phyloP scores from a whole-genome alignment of 2,329 filamentous ascomycete genomes.

The Trichoderma sp. region DNA sequence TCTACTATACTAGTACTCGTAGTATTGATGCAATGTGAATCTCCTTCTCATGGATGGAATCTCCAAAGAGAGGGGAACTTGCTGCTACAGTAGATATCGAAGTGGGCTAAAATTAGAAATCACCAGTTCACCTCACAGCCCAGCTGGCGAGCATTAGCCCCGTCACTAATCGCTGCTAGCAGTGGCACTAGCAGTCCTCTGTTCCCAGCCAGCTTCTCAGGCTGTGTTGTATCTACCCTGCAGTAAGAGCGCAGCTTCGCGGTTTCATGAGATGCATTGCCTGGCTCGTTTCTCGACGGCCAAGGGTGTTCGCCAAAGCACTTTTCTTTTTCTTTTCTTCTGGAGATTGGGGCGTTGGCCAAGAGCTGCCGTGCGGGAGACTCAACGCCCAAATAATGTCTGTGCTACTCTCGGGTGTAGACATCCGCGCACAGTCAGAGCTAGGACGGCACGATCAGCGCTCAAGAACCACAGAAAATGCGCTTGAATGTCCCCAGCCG shows the following conservation, averaged over 20 bases:
- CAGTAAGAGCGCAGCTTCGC: not conserved
- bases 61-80: not conserved
- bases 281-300: not conserved
- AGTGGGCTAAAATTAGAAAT: constrained; percentile 8
- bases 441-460: constrained; percentile 12
- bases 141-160: not conserved
- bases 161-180: not conserved
- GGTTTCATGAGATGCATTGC: not conserved
- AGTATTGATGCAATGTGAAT: not conserved
- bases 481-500: not conserved
- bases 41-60: not conserved
- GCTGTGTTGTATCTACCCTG: constrained; percentile 1
- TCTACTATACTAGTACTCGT: too few species aligned
- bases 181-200: not conserved
- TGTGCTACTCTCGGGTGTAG: not conserved
- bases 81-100: not conserved
- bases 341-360: not conserved
- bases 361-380: not conserved
- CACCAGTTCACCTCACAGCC: constrained; percentile 19
- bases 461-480: constrained; percentile 7
- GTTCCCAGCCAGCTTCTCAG: not conserved
- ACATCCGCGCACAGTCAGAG: constrained; percentile 22
- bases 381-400: not conserved
- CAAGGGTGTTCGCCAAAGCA: not conserved
- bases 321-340: not conserved